These are phyloP conservation scores for Tetracladium setigerum DNA, from an alignment of 495 filamentous ascomycete species.

Conservation along the genomic window DNA sequence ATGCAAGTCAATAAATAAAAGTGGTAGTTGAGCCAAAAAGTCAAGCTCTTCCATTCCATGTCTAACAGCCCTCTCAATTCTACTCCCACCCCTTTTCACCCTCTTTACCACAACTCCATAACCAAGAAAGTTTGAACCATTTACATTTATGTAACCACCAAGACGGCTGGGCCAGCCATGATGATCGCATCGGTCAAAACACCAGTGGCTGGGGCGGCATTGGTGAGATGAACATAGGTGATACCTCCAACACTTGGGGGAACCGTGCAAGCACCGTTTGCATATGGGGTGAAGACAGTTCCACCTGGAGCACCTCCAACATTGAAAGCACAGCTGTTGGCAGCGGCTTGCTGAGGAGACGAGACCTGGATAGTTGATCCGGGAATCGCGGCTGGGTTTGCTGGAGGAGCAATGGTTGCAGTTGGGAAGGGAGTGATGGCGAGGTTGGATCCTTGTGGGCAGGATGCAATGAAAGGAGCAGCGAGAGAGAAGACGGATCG, in stretches of 20 bases:
- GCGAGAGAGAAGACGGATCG: slow-evolving; percentile 57
- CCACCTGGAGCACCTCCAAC: slow-evolving; percentile 28
- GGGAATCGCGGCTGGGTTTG: slow-evolving; percentile 33
- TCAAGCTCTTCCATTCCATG: too few relatives aligned
- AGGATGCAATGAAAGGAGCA: slow-evolving; percentile 48
- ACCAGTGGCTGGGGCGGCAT: slow-evolving; percentile 28
- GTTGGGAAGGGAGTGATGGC: slow-evolving; percentile 51
- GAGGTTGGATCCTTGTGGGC: slow-evolving; percentile 47
- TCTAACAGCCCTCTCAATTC: too few relatives aligned
- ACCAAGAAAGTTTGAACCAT: too few relatives aligned
- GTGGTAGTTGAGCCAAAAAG: too few relatives aligned
- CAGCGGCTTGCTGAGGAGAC: slow-evolving; percentile 27
- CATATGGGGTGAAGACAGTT: slow-evolving; percentile 44
- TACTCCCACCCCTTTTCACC: too few relatives aligned
- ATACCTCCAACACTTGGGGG: slow-evolving; percentile 36
- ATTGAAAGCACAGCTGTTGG: slow-evolving; percentile 20
- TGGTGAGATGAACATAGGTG: slow-evolving; percentile 39
- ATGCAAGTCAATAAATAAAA: too few relatives aligned
- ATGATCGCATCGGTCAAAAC: slow-evolving; percentile 36
- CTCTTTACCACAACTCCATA: too few relatives aligned
- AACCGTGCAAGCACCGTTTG: slow-evolving; percentile 31
- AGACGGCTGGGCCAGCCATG: slow-evolving; percentile 37
- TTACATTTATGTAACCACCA: slow-evolving; percentile 37
- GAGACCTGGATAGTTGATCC: slow-evolving; percentile 1
- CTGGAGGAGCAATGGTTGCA: slow-evolving; percentile 30